Evolutionary conservation across 1,284 basidiomycete species (phyloP), one percentile per base, ranked within the genome.

Genomic region (Grifola frondosa): DNA sequence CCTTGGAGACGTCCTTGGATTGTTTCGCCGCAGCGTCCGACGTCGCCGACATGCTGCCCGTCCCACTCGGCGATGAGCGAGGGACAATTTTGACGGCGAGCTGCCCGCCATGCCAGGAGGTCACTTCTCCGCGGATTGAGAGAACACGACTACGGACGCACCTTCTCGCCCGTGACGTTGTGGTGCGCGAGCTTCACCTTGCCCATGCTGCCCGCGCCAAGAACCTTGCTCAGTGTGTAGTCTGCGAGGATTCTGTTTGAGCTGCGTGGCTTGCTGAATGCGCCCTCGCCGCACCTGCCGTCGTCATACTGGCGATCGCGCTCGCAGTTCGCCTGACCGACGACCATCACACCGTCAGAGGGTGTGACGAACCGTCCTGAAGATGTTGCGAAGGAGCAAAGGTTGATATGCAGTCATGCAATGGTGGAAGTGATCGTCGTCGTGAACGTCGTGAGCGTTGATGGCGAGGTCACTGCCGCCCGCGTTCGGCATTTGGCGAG

Each of bases 81-180:
- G 96, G 95, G 15, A 97, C 85, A 59, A 99, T 98, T 75, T 98
- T 99, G 71, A 99, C 91, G 6, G 96, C 96, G 46, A 95, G 85
- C 90, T 95, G n/a, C n/a, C n/a, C n/a, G n/a, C n/a, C n/a, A n/a
- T 21, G 31, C 25, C 32, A n/a, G 28, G 24, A 44, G 30, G 36
- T 26, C 21, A 20, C 21, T n/a, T 16, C 19, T 31, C 30, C 30
- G 19, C 5, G 19, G 25, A 9, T 16, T 34, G 29, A 8, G 26
- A 49, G 30, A 29, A 30, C 21, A 24, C 28, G 37, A 30, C n/a
- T 37, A 21, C 37, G 42, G 24, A 32, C 4, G 56, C 49, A 95
- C 95, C 81, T 94, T 96, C 69, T 97, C 92, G 22, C 89, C 89
- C 1, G 91, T 89, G 52, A 84, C 61, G 52, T 88, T 89, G 62